Conservation (phyloP, 306 rosid species). For the Luffa aegyptiaca region DNA sequence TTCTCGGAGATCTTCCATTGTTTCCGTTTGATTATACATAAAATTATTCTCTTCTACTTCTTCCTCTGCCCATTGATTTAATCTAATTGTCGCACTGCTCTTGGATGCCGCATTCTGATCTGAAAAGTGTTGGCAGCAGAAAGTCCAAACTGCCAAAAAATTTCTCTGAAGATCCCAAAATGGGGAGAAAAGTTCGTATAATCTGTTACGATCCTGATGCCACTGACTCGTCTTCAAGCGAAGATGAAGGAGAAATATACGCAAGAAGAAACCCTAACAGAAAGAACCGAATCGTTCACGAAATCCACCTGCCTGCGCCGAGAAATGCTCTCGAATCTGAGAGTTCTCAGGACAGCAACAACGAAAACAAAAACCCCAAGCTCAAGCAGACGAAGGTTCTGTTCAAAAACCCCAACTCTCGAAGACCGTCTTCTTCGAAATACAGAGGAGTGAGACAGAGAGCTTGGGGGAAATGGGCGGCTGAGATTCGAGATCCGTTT, state of each 20-base stretch:
- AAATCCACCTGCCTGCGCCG: slow-evolving; percentile 25
- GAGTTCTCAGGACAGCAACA: slow-evolving; percentile 27
- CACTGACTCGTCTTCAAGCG: slow-evolving; percentile 67
- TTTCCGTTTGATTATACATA: not conserved
- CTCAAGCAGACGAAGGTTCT: slow-evolving; percentile 16
- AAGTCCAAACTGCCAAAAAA: slow-evolving; percentile 13
- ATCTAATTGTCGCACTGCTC: slow-evolving; percentile 21
- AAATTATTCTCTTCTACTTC: not conserved
- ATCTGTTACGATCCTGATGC: slow-evolving; percentile 58
- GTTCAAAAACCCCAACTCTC: slow-evolving; percentile 2
- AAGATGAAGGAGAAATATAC: slow-evolving; percentile 34
- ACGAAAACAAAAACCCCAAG: slow-evolving; percentile 12
- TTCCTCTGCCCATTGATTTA: not conserved
- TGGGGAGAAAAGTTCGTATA: slow-evolving; percentile 40
- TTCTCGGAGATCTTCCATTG: slow-evolving; percentile 3
- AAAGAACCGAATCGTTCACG: slow-evolving; percentile 12
- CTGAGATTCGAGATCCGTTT: slow-evolving; percentile 85
- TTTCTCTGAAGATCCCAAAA: slow-evolving; percentile 6
- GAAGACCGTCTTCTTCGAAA: slow-evolving; percentile 23
- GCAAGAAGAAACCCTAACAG: not conserved
- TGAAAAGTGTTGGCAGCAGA: not conserved
- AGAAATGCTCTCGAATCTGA: slow-evolving; percentile 13
- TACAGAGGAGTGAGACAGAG: slow-evolving; percentile 73
- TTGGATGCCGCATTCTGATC: slow-evolving; percentile 15
- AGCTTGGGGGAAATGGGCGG: slow-evolving; percentile 90